A percentile compares a stretch with the other conserved stretches of the same genome.
Conservation (phyloP, 2,329 filamentous ascomycete species). For the Colletotrichum salicis region DNA sequence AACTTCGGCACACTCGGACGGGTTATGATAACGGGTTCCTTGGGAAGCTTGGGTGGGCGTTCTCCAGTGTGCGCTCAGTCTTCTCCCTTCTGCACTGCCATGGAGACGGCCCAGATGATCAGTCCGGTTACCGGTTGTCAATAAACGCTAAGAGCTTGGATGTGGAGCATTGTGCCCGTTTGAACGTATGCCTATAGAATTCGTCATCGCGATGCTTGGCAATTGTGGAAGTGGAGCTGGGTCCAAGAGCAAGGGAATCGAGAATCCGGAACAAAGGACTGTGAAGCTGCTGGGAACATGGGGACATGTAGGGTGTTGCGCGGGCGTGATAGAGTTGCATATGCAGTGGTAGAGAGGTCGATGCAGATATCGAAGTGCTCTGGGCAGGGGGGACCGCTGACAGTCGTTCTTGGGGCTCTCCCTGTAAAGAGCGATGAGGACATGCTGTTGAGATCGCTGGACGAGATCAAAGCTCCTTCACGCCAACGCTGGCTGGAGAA, state of each 20-base stretch:
- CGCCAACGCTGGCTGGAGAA: background rate
- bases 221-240: background rate
- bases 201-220: background rate
- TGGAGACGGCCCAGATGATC: background rate
- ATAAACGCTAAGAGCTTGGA: background rate
- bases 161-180: background rate
- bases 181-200: background rate
- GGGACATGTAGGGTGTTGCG: background rate
- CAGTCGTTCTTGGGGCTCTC: background rate
- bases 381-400: background rate
- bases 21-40: background rate
- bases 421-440: background rate
- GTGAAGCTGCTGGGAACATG: background rate
- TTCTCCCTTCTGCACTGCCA: background rate
- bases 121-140: background rate
- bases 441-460: background rate
- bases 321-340: background rate
- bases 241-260: background rate
- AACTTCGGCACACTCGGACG: background rate
- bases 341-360: background rate
- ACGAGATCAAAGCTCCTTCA: constrained; percentile 9
- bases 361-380: constrained; percentile 5
- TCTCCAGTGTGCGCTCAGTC: background rate
- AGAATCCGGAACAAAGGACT: background rate
- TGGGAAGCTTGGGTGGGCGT: background rate